Evolutionary conservation across 352 stramenopile genomes (phyloP).

Genomic region (Phytophthora ramorum): DNA sequence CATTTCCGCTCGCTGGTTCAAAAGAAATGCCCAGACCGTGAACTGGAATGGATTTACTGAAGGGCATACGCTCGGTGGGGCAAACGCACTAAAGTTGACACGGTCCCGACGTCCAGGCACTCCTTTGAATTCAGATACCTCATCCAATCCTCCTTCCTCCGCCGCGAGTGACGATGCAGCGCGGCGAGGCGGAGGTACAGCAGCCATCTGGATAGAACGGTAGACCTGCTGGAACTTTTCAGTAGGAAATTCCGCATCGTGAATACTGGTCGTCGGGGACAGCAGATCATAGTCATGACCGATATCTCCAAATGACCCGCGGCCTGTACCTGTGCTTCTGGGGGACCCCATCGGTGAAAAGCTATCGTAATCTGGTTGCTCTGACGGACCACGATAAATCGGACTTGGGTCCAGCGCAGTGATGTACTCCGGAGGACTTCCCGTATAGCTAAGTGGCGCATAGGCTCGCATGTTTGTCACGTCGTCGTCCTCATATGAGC

Average conservation of each 20-base stretch:
- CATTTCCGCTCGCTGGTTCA: conserved; percentile 76
- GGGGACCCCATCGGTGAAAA: conserved; percentile 55
- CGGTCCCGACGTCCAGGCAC: conserved; percentile 62
- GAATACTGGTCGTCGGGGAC: conserved; percentile 65
- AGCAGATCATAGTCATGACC: conserved; percentile 52
- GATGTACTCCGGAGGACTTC: conserved; percentile 43
- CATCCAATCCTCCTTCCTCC: conserved; percentile 34
- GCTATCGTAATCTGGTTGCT: conserved; percentile 46
- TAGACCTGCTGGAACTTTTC: conserved; percentile 80
- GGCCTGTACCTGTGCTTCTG: conserved; percentile 30
- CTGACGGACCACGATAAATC: conserved; percentile 44
- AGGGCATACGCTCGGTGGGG: conserved; percentile 62
- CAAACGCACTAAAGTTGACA: conserved; percentile 83
- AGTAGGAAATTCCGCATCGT: conserved; percentile 66
- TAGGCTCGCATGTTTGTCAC: conserved; percentile 45
- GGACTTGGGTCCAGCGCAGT: conserved; percentile 39
- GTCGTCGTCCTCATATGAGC: conserved; percentile 41
- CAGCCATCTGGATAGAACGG: conserved; percentile 65
- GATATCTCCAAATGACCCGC: conserved; percentile 37
- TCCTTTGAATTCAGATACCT: conserved; percentile 45
- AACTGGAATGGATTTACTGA: conserved; percentile 74
- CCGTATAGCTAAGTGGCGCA: conserved; percentile 33
- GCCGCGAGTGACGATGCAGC: conserved; percentile 19
- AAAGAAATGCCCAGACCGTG: conserved; percentile 77
- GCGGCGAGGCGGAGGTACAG: conserved; percentile 14